These are phyloP conservation scores for Monosporascus sp. DNA, from an alignment of 2,329 filamentous ascomycete genomes.

Conservation along the genomic window DNA sequence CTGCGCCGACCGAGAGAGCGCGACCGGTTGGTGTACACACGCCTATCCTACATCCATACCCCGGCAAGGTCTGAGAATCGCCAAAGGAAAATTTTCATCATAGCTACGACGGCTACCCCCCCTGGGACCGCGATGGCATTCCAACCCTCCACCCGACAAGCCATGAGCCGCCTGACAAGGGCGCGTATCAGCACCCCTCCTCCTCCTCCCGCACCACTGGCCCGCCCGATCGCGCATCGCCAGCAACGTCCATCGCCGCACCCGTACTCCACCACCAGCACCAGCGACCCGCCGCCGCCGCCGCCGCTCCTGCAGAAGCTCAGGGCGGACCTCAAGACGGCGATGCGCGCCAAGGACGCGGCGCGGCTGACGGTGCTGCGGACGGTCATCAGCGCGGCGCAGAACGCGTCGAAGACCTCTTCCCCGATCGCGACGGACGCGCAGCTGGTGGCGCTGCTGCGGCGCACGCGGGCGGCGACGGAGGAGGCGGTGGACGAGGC, in stretches of 20 bases:
- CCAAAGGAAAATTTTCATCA: not conserved
- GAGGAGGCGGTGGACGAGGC: constrained; percentile 61
- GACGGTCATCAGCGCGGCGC: constrained; percentile 61
- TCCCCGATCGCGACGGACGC: constrained; percentile 65
- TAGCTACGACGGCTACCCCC: not conserved
- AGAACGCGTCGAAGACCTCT: constrained; percentile 70
- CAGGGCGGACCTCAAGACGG: constrained; percentile 57
- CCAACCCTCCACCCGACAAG: constrained; percentile 17
- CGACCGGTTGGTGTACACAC: no score
- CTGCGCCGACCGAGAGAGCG: no score
- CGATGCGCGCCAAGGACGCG: constrained; percentile 61
- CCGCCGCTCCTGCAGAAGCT: constrained; percentile 49
- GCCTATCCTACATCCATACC: not conserved
- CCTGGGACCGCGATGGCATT: constrained; percentile 17
- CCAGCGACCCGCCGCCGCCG: constrained; percentile 26
- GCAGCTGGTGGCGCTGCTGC: constrained; percentile 62
- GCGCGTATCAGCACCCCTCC: constrained; percentile 10
- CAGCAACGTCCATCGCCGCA: constrained; percentile 3
- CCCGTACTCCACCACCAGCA: constrained; percentile 11
- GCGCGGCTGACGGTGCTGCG: constrained; percentile 65
- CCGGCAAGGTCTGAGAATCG: not conserved
- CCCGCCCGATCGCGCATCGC: constrained; percentile 9
- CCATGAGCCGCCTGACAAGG: constrained; percentile 16
- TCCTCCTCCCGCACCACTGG: not conserved
- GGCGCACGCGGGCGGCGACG: constrained; percentile 54